These are phyloP conservation scores for Botrytis cinerea DNA, from an alignment of 2,329 filamentous ascomycete species.

Conservation along the genomic window DNA sequence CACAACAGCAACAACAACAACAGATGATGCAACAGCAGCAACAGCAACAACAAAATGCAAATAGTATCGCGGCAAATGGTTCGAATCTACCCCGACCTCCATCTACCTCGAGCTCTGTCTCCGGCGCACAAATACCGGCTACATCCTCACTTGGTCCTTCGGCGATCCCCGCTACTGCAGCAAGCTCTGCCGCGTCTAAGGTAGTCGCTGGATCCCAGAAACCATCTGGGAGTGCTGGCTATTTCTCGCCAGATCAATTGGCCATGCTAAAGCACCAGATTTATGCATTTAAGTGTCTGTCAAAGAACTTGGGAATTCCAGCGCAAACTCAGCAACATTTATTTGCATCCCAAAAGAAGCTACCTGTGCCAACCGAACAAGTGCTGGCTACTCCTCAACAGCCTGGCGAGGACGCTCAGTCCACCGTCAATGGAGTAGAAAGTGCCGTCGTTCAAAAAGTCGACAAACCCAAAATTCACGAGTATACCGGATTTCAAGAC, in stretches of 20 bases:
- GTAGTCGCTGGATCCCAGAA: slow-evolving; percentile 34
- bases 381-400: slow-evolving; percentile 32
- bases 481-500: slow-evolving; percentile 62
- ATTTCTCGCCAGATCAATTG: slow-evolving; percentile 79
- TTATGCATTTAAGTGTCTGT: slow-evolving; percentile 83
- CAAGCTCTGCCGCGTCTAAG: slow-evolving; percentile 32
- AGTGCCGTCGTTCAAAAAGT: slow-evolving; percentile 42
- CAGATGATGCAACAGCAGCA: slow-evolving; percentile 48
- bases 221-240: slow-evolving; percentile 47
- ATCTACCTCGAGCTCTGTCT: slow-evolving; percentile 40
- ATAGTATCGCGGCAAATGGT: slow-evolving; percentile 58
- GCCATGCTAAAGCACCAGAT: slow-evolving; percentile 82
- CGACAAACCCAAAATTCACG: slow-evolving; percentile 51
- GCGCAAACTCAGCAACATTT: slow-evolving; percentile 77
- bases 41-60: slow-evolving; percentile 52
- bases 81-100: slow-evolving; percentile 52
- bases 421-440: slow-evolving; percentile 44
- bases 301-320: slow-evolving; percentile 83
- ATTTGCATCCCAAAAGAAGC: slow-evolving; percentile 70
- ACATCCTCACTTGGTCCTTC: slow-evolving; percentile 39
- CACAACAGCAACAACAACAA: slow-evolving; percentile 45
- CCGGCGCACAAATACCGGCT: slow-evolving; percentile 31
- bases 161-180: slow-evolving; percentile 35
- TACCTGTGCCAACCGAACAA: slow-evolving; percentile 31
- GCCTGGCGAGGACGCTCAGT: slow-evolving; percentile 39